phyloP scores from a whole-genome alignment of 2,329 filamentous ascomycete genomes.

The Ustulina deusta region DNA sequence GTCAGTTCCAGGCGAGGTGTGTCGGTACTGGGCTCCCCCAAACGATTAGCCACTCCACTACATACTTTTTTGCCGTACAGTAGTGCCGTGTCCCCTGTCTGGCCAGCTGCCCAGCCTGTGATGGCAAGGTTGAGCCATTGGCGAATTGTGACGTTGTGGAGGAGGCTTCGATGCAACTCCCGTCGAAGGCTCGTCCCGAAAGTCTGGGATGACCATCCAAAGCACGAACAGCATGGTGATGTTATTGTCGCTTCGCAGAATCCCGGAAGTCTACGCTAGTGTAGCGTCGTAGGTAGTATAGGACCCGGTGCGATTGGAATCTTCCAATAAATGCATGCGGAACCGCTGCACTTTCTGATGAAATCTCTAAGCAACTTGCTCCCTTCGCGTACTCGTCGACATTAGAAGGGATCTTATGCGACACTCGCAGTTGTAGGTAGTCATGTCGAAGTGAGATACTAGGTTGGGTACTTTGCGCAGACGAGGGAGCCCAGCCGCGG shows the following conservation, averaged over 20 bases:
- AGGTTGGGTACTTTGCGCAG: constrained; percentile 21
- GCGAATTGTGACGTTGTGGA: constrained; percentile 39
- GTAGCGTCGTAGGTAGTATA: no score
- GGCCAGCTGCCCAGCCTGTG: constrained; percentile 20
- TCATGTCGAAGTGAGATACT: constrained; percentile 4
- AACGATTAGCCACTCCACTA: constrained; percentile 18
- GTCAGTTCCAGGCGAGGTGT: constrained; percentile 11
- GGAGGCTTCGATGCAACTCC: constrained; percentile 39
- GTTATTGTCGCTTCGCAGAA: constrained; percentile 5
- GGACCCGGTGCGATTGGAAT: constrained; percentile 10
- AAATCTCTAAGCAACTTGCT: constrained; percentile 1
- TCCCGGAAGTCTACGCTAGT: constrained; percentile 13
- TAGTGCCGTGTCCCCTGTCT: constrained; percentile 26
- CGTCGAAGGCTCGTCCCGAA: constrained; percentile 43
- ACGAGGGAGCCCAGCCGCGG: constrained; percentile 18
- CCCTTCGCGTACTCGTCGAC: neutral
- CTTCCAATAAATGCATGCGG: constrained; percentile 3
- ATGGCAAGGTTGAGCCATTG: constrained; percentile 37
- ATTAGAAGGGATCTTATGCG: neutral
- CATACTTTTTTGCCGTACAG: constrained; percentile 13
- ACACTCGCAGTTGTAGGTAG: neutral
- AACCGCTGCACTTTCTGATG: constrained; percentile 13
- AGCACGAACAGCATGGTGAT: constrained; percentile 25
- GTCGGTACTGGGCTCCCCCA: constrained; percentile 11
- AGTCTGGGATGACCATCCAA: constrained; percentile 36